These are phyloP conservation scores for Collybia sp. DNA, from an alignment of 768 basidiomycete species.

Conservation along the genomic window DNA sequence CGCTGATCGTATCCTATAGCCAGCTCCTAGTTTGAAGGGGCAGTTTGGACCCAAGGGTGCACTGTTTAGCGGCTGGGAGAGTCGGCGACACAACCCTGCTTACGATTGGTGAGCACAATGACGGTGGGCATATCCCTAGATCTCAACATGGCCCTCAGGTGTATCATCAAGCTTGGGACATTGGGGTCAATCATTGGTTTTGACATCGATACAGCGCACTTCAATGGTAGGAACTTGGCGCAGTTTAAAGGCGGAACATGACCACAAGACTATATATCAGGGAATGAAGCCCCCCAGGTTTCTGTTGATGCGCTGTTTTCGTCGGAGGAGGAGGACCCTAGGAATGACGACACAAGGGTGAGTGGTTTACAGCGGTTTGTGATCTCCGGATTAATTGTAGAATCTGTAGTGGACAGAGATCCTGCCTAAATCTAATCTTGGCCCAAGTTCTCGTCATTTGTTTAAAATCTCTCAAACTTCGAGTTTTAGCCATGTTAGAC, in stretches of 20 bases:
- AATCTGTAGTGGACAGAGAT: conserved; percentile 72
- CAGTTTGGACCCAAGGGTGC: conserved; percentile 97
- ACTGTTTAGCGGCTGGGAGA: conserved; percentile 93
- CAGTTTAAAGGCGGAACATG: background rate
- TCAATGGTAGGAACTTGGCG: conserved; percentile 61
- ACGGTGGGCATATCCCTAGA: background rate
- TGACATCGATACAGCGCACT: conserved; percentile 94
- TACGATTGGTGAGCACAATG: conserved; percentile 69
- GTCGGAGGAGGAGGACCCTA: conserved; percentile 36
- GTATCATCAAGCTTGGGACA: conserved; percentile 84
- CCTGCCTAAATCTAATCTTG: conserved; percentile 69
- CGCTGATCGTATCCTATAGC: conserved; percentile 36
- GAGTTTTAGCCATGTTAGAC: conserved; percentile 74
- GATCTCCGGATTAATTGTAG: conserved; percentile 7
- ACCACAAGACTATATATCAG: conserved; percentile 26
- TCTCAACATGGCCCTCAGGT: conserved; percentile 43
- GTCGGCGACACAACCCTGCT: conserved; percentile 79
- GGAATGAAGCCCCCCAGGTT: conserved; percentile 82
- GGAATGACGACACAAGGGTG: conserved; percentile 49
- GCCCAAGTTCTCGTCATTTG: conserved; percentile 84
- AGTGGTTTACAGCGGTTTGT: conserved; percentile 12
- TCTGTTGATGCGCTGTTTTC: conserved; percentile 63
- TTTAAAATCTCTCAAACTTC: conserved; percentile 63
- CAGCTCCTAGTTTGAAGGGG: conserved; percentile 87
- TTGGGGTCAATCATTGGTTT: conserved; percentile 72